Conservation (phyloP, 331 rosid species). For the Acacia pycnantha region DNA sequence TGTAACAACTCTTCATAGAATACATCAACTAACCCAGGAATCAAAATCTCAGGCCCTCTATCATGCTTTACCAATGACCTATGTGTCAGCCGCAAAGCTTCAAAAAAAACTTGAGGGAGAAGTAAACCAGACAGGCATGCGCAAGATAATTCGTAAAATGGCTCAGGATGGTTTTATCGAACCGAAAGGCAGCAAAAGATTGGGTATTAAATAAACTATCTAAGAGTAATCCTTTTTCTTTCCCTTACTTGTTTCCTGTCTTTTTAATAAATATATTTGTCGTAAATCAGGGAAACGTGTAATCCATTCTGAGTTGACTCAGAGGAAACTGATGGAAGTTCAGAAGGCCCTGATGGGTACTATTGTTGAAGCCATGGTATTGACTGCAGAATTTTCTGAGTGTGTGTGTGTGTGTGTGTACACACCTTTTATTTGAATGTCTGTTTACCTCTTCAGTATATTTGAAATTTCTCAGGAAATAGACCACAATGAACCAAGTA, state of each 20-base stretch:
- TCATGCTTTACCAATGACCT: constrained; percentile 76
- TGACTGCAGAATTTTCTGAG: not conserved
- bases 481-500: constrained; percentile 47
- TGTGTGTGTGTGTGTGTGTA: not conserved
- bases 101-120: constrained; percentile 76
- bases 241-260: not conserved
- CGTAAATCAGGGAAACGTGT: constrained; percentile 73
- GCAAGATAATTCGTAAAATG: constrained; percentile 76
- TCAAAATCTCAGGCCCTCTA: constrained; percentile 60
- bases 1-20: not conserved
- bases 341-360: constrained; percentile 51
- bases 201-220: constrained; percentile 50
- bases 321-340: constrained; percentile 64
- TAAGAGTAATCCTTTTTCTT: constrained; percentile 17
- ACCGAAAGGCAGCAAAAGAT: constrained; percentile 69
- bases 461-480: constrained; percentile 51
- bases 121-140: constrained; percentile 52
- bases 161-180: constrained; percentile 78
- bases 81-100: constrained; percentile 72
- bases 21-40: constrained; percentile 1
- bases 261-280: not conserved
- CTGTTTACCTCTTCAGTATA: not conserved
- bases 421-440: constrained; percentile 9
- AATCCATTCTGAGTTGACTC: constrained; percentile 65
- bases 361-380: constrained; percentile 62